Base-by-base conservation (phyloP, 2,329 filamentous ascomycete species). In the Sporothrix dimorphospora region DNA sequence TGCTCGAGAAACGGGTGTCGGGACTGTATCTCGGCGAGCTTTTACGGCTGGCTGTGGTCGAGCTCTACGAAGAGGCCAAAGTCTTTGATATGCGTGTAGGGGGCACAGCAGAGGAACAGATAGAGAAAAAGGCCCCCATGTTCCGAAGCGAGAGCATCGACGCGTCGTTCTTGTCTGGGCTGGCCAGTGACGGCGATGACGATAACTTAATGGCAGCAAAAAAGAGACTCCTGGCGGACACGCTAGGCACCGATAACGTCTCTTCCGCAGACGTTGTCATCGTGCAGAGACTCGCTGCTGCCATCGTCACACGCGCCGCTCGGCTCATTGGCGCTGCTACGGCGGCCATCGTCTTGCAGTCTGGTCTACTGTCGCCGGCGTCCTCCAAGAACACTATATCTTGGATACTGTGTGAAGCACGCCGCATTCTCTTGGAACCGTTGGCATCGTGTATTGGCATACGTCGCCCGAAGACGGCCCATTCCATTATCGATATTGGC, bases 11-110 rank as follows among this genome's bases (percentile, higher is more conserved):
- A 87, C 92, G 94, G 63, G 91, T 98, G n/a, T 97, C 94, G 0
- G 96, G 96, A 79, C 97, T 98, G 95, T 99, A 98, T 83, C 82
- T 99, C 57, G 96, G 96, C 70, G 96, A 99, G 81, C 94, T 98
- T 74, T 87, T 97, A 71, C 91, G 96, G 69, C 87, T 93, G 65
- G 90, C 91, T 21, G 83, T 97, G 24, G 80, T 95, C 66, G 86
- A 89, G 16, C 85, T 89, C 24, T 45, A 34, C 21, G 49, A 21
- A 7, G 4, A 16, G 27, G 34, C 12, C 5, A 14, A 16, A 6
- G 14, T 65, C 5, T 65, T 73, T 12, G 21, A 24, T 12, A 55
- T 71, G 34, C 16, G 16, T 5, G 38, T 66, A 34, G 30, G 30
- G 30, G 30, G 30, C 30, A 34, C 30, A 34, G 30, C 3, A 34